These are phyloP conservation scores for Tuber calosporum DNA, from an alignment of 495 filamentous ascomycete genomes.

Conservation along the genomic window DNA sequence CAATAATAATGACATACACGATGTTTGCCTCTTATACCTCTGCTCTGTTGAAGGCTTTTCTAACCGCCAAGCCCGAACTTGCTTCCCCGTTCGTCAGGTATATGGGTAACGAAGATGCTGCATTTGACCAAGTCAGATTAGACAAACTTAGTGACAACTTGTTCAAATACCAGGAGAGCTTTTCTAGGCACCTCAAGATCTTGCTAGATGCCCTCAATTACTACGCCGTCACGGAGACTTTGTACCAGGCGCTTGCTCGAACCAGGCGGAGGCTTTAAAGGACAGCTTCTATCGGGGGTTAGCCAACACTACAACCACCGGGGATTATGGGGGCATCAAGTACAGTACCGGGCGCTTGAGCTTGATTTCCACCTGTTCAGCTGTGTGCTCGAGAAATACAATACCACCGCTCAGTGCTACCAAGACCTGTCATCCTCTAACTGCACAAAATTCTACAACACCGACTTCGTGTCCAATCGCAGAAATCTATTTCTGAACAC, in stretches of 20 bases:
- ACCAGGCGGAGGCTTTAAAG: too few relatives aligned
- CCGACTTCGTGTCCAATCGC: too few relatives aligned
- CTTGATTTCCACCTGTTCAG: background rate
- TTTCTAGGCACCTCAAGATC: constrained; percentile 82
- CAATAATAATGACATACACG: constrained; percentile 86
- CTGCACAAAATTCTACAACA: too few relatives aligned
- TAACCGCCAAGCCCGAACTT: constrained; percentile 68
- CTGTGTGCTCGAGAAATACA: background rate
- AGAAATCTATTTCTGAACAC: too few relatives aligned
- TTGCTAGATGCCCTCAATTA: constrained; percentile 90
- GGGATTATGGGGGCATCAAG: too few relatives aligned
- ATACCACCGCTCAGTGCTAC: background rate
- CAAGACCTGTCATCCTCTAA: background rate
- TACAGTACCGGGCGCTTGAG: too few relatives aligned
- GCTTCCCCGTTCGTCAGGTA: constrained; percentile 43
- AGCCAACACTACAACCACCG: too few relatives aligned
- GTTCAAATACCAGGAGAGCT: constrained; percentile 82
- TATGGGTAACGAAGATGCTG: constrained; percentile 40
- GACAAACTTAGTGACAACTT: constrained; percentile 77
- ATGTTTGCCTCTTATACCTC: constrained; percentile 83
- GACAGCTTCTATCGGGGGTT: too few relatives aligned
- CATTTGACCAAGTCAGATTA: constrained; percentile 58
- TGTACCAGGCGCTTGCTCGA: too few relatives aligned
- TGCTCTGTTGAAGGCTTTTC: constrained; percentile 68
- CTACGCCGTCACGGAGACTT: constrained; percentile 95